These are phyloP conservation scores for Coemansia sp. DNA, from an alignment of 192 early-diverging fungal genomes.

Conservation along the genomic window DNA sequence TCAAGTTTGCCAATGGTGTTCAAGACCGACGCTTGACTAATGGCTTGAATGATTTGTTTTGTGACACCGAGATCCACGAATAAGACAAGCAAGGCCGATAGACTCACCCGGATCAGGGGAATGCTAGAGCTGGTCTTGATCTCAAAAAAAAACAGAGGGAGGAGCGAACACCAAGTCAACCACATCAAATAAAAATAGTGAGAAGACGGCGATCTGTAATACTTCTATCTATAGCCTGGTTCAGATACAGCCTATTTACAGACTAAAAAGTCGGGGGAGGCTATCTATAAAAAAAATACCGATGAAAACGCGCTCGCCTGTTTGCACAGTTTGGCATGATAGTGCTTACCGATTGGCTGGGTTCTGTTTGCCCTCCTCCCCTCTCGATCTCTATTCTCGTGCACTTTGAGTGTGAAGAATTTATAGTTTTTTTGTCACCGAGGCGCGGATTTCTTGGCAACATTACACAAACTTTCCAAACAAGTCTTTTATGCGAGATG, in stretches of 20 bases:
- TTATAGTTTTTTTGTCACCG: not conserved
- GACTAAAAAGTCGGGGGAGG: not conserved
- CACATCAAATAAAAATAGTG: not conserved
- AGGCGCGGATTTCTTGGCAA: conserved; percentile 8
- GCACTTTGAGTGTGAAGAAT: conserved; percentile 5
- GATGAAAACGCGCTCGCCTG: not conserved
- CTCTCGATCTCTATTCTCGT: not conserved
- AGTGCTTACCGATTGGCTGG: not conserved
- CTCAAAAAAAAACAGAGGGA: not conserved
- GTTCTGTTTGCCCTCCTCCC: not conserved
- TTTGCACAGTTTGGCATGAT: not conserved
- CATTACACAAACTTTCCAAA: conserved; percentile 13
- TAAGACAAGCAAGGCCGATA: not conserved
- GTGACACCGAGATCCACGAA: not conserved
- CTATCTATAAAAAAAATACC: not conserved
- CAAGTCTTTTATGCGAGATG: not conserved
- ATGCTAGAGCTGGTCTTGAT: not conserved
- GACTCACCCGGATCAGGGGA: not conserved
- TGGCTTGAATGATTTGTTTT: not conserved
- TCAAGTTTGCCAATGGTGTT: not conserved
- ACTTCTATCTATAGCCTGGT: conserved; percentile 1
- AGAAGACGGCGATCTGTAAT: not conserved
- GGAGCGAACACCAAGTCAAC: not conserved
- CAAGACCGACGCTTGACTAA: not conserved
- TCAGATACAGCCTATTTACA: not conserved